phyloP scores from a whole-genome alignment of 768 basidiomycete genomes.

The Amanita polypyramis region DNA sequence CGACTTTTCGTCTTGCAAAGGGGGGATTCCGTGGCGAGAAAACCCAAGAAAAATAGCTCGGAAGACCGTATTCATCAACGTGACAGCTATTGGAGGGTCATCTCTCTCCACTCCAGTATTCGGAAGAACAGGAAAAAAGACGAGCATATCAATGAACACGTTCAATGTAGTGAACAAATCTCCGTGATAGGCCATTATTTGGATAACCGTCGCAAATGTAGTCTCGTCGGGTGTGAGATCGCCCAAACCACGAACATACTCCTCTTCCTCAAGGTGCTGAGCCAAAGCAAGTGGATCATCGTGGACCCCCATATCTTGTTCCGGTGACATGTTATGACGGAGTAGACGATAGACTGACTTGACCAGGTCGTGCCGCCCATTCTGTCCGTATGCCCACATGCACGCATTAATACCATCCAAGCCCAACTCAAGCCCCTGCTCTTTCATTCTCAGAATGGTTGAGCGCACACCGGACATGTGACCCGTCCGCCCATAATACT shows the following conservation, averaged over 20 bases:
- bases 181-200: constrained; percentile 62
- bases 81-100: constrained; percentile 19
- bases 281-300: constrained; percentile 24
- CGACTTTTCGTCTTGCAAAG: constrained; percentile 5
- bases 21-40: constrained; percentile 39
- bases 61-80: constrained; percentile 38
- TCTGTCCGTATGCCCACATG: constrained; percentile 57
- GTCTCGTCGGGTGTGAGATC: constrained; percentile 45
- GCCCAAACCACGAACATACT: constrained; percentile 33
- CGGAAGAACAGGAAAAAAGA: constrained; percentile 28
- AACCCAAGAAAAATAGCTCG: constrained; percentile 73
- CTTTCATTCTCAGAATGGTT: constrained; percentile 40
- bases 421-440: constrained; percentile 40
- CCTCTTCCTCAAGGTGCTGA: constrained; percentile 28
- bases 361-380: constrained; percentile 43
- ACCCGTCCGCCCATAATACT: constrained; percentile 37
- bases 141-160: constrained; percentile 61
- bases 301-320: constrained; percentile 16
- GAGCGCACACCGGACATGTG: constrained; percentile 45
- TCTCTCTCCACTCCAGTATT: constrained; percentile 19
- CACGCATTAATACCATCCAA: constrained; percentile 61
- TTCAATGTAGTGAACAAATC: constrained; percentile 44
- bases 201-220: constrained; percentile 63
- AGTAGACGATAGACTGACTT: constrained; percentile 54
- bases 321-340: constrained; percentile 37